phyloP scores from a whole-genome alignment of 352 stramenopile species.

The Phytophthora tubulina region DNA sequence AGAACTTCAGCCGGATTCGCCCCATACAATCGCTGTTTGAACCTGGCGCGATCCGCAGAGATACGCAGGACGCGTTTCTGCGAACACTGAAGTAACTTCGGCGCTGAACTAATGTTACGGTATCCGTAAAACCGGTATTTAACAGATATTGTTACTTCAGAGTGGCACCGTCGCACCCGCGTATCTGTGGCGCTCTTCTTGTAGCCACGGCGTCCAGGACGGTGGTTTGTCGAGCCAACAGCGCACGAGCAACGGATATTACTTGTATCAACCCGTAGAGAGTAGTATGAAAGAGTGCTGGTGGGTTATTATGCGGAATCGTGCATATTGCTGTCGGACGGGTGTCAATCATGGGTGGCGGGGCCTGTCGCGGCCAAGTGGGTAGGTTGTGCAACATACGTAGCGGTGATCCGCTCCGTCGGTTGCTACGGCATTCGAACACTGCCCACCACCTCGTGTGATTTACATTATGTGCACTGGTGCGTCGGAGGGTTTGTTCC shows the following conservation, averaged over 20 bases:
- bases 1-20: background rate
- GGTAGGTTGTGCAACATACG: too few relatives aligned
- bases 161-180: background rate
- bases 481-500: too few relatives aligned
- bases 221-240: background rate
- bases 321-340: too few relatives aligned
- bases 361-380: too few relatives aligned
- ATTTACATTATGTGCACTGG: background rate
- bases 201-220: background rate
- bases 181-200: background rate
- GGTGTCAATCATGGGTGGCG: too few relatives aligned
- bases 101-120: constrained; percentile 2
- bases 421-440: background rate
- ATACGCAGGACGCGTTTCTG: background rate
- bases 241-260: too few relatives aligned
- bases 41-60: background rate
- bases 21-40: constrained; percentile 1
- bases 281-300: too few relatives aligned
- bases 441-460: background rate
- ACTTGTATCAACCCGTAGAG: too few relatives aligned
- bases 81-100: background rate
- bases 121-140: constrained; percentile 31
- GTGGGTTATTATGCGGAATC: too few relatives aligned
- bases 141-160: constrained; percentile 24
- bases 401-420: background rate